These are phyloP conservation scores for Thermomucor indicae-seudaticae DNA, from an alignment of 371 early-diverging fungal genomes.

Conservation along the genomic window DNA sequence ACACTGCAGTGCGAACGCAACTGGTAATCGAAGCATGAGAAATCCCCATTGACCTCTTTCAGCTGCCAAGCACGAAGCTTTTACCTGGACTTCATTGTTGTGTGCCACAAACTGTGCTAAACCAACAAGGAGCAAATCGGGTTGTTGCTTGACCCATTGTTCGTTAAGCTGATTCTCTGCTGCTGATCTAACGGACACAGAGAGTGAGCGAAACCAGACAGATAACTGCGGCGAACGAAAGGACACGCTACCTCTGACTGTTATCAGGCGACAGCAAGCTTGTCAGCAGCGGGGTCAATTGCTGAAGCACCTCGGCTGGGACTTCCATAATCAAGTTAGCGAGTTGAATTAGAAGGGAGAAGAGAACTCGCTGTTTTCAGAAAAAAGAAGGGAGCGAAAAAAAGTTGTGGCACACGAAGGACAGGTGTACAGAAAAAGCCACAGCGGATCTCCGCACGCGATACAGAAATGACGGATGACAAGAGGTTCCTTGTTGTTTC, in stretches of 20 bases:
- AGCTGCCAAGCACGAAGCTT: background rate
- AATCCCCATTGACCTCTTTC: background rate
- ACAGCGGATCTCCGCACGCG: background rate
- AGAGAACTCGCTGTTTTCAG: too few species aligned
- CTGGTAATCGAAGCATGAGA: conserved; percentile 30
- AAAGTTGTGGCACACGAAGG: background rate
- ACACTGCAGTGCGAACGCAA: conserved; percentile 86
- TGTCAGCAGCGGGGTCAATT: conserved; percentile 55
- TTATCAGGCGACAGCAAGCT: conserved; percentile 62
- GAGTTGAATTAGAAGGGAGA: conserved; percentile 5
- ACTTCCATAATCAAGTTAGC: conserved; percentile 34
- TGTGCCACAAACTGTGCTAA: conserved; percentile 60
- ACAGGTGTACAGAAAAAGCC: conserved; percentile 4
- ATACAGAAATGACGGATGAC: too few species aligned
- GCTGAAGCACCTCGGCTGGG: conserved; percentile 54
- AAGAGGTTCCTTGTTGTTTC: too few species aligned
- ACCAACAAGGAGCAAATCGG: conserved; percentile 63
- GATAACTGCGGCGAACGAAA: background rate
- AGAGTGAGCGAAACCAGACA: background rate
- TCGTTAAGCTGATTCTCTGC: conserved; percentile 73
- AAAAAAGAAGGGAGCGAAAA: conserved; percentile 9
- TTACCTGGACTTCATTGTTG: conserved; percentile 53
- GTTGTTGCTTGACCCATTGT: conserved; percentile 67
- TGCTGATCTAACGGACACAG: conserved; percentile 39
- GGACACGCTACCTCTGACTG: conserved; percentile 30